A percentile compares a stretch with the other conserved stretches of the same genome.
phyloP scores from a whole-genome alignment of 305 asterid species.

The Rubia peregrina region DNA sequence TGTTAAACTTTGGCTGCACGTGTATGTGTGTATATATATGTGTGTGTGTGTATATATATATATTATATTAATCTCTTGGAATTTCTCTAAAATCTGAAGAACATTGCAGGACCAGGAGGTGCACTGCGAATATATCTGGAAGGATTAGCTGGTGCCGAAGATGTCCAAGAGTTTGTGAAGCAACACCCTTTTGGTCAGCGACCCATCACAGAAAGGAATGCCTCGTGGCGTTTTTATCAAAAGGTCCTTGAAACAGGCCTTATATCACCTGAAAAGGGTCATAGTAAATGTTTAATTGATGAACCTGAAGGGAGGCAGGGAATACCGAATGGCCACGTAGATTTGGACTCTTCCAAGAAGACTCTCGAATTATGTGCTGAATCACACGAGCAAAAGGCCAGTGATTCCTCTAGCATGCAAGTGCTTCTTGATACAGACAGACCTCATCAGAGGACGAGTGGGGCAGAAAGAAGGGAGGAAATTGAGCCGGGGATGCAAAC shows the following conservation, averaged over 20 bases:
- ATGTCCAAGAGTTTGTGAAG: slow-evolving; percentile 67
- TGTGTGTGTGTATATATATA: neutral
- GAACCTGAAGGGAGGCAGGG: neutral
- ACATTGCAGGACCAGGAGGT: slow-evolving; percentile 66
- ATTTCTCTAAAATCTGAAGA: slow-evolving; percentile 7
- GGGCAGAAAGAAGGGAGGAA: neutral
- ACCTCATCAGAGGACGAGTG: neutral
- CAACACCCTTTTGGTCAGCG: slow-evolving; percentile 76
- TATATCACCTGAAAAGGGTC: neutral
- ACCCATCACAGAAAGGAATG: slow-evolving; percentile 60
- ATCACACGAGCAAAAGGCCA: slow-evolving; percentile 3
- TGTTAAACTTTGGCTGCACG: neutral
- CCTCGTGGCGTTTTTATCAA: slow-evolving; percentile 68
- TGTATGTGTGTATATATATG: neutral
- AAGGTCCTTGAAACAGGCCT: slow-evolving; percentile 38
- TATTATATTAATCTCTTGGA: neutral
- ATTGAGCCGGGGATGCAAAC: neutral
- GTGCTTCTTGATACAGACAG: neutral
- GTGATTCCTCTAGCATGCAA: neutral
- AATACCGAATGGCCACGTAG: neutral
- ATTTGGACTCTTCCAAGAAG: neutral
- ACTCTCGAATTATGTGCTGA: neutral
- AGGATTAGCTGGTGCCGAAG: slow-evolving; percentile 56
- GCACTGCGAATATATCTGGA: slow-evolving; percentile 71
- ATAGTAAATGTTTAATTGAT: neutral